These are phyloP conservation scores for Phoenix dactylifera DNA, from an alignment of 176 grass and related monocot species.

Conservation along the genomic window DNA sequence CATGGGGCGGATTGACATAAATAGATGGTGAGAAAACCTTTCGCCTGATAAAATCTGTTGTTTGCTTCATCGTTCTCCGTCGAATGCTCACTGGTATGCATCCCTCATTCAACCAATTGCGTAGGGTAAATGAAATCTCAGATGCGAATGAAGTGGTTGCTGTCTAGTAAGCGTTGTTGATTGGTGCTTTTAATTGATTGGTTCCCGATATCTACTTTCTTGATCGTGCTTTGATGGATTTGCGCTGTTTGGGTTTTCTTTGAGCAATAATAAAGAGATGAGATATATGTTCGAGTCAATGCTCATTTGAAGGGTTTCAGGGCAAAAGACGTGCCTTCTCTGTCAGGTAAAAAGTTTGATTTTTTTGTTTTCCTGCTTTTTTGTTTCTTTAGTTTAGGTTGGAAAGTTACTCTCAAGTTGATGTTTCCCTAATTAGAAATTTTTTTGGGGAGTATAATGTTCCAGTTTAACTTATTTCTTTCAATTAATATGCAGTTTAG, in stretches of 20 bases:
- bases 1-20: slow-evolving; percentile 55
- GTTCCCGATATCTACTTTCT: too few species aligned
- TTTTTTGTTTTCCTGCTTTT: neutral
- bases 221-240: too few species aligned
- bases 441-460: too few species aligned
- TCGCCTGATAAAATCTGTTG: neutral
- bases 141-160: slow-evolving; percentile 41
- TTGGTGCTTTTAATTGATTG: slow-evolving; percentile 4
- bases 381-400: too few species aligned
- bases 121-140: slow-evolving; percentile 39
- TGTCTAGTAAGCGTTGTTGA: slow-evolving; percentile 41
- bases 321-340: slow-evolving; percentile 40
- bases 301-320: slow-evolving; percentile 42
- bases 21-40: slow-evolving; percentile 32
- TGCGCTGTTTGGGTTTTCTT: too few species aligned
- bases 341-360: slow-evolving; percentile 36
- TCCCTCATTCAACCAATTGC: slow-evolving; percentile 3
- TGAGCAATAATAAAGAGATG: too few species aligned
- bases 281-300: slow-evolving; percentile 33
- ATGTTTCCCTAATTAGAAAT: too few species aligned
- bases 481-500: too few species aligned
- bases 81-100: too few species aligned
- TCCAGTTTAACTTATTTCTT: too few species aligned
- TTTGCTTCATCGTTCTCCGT: neutral
- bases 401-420: too few species aligned